Base-by-base conservation (phyloP, 208 protist species). In the Acanthamoeba royreba region DNA sequence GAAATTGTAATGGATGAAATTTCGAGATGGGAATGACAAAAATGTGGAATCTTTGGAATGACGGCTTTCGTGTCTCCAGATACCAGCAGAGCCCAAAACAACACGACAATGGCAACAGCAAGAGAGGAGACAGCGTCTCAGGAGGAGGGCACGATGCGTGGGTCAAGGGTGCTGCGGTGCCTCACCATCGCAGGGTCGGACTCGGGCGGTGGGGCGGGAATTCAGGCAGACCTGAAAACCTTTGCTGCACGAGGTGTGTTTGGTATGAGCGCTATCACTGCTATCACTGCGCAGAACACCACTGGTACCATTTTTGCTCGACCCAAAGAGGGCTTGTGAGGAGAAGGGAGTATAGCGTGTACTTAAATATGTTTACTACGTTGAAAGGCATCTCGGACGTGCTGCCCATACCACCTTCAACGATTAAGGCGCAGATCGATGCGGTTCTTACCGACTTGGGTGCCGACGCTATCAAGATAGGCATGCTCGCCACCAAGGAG, bases 151-250 rank as follows among this genome's bases (percentile, higher is more conserved):
- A n/a, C n/a, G n/a, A n/a, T n/a, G n/a, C n/a, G n/a, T n/a, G n/a
- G n/a, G n/a, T n/a, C n/a, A n/a, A n/a, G 66, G 11, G 66, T 42
- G 11, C 17, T 79, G 17, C 81, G 46, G 22, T 66, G 53, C 38
- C 61, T 96, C 11, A 96, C 94, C 25, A 94, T 95, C 52, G 95
- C 95, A 17, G 95, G 95, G 7, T 83, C 46, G 8, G 95, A 96
- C 93, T 94, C 61, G 1, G 33, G 95, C 35, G 95, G 94, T 22
- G 95, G 95, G 28, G 95, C 95, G 19, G 95, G 95, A 31, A 95
- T 96, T 28, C 95, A 96, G 92, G 95, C 95, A 0, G 95, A 96
- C 87, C 61, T 96, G 13, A 96, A 96, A 63, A 92, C 94, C 45
- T 96, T 87, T 46, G 69, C 63, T 5, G 93, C 94, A 0, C 31